Evolutionary conservation across 768 basidiomycete species (phyloP), one percentile per base, ranked within the genome.

Genomic region (Wakefieldia striispora): DNA sequence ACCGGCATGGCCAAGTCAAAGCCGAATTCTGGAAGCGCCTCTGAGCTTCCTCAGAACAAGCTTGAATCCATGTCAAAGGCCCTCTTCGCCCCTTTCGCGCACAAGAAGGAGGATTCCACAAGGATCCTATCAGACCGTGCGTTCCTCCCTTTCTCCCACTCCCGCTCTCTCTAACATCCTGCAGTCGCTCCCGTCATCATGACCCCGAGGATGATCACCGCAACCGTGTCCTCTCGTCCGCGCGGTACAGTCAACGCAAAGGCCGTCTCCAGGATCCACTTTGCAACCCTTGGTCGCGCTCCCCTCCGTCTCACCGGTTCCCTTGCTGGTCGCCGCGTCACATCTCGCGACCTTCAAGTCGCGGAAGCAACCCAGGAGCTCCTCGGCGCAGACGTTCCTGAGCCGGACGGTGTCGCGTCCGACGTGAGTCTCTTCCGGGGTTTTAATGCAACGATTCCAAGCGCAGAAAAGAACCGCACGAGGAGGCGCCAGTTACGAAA

Each of bases 381-480:
- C 10, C 79, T 93, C 33, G 71, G 75, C 14, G 76, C 75, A 5
- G 83, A 87, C 27, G 79, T 93, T 2, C 90, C 90, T 3, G 88
- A 91, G 57, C 79, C 80, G 14, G 80, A 81, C 13, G 86, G 83
- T 34, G 75, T 86, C 26, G 85, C 86, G 5, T 76, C 79, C 14
- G 80, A 82, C 59, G 84, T 94, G 43, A 91, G 89, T 59, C 75
- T 98, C 29, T 72, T 97, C 36, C 82, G 87, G 39, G 95, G 95
- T 0, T 98, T 97, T 69, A 88, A 91, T 61, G 95, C 95, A 16
- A 97, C 95, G 2, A 88, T 97, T 37, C 95, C 95, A 12, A 89
- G 88, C 62, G 82, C 94, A 34, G 88, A 92, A 57, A 79, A 83
- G 63, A 78, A 90, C 46, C 84, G 88, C 53, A 75, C 81, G 13